phyloP scores from a whole-genome alignment of 2,329 filamentous ascomycete species.

The Aspergillus udagawae region DNA sequence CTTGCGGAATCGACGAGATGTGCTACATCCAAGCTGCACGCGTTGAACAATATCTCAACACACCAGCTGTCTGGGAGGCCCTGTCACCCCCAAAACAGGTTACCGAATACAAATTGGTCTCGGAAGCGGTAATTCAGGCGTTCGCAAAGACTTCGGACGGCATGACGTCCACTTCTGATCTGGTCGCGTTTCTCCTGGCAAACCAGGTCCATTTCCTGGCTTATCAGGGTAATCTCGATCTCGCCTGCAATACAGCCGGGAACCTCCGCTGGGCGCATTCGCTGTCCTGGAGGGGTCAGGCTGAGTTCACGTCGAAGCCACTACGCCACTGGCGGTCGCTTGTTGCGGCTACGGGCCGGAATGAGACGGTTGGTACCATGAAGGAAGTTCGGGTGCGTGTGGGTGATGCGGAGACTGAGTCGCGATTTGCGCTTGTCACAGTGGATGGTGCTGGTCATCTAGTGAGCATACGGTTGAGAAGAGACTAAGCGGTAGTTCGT shows the following conservation, averaged over 20 bases:
- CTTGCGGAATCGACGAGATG: slow-evolving; percentile 16
- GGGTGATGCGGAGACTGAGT: neutral
- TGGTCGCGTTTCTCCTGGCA: slow-evolving; percentile 7
- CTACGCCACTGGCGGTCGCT: slow-evolving; percentile 16
- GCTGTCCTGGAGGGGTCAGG: slow-evolving; percentile 21
- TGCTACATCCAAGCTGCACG: slow-evolving; percentile 17
- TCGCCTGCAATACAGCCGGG: slow-evolving; percentile 26
- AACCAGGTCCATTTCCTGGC: slow-evolving; percentile 17
- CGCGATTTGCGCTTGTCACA: slow-evolving; percentile 13
- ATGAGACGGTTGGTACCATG: slow-evolving; percentile 1
- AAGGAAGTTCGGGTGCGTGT: slow-evolving; percentile 8
- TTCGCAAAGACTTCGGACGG: slow-evolving; percentile 12
- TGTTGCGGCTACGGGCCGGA: slow-evolving; percentile 1
- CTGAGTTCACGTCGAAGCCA: slow-evolving; percentile 14
- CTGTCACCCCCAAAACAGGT: slow-evolving; percentile 12
- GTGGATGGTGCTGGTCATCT: slow-evolving; percentile 13
- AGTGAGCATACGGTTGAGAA: slow-evolving; percentile 4
- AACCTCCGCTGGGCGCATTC: slow-evolving; percentile 20
- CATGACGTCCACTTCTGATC: slow-evolving; percentile 7
- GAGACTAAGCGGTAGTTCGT: neutral
- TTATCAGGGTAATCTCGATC: slow-evolving; percentile 23
- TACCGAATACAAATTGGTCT: slow-evolving; percentile 10
- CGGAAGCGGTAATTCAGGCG: slow-evolving; percentile 4
- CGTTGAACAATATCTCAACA: slow-evolving; percentile 20
- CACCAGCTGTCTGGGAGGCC: slow-evolving; percentile 13